These are phyloP conservation scores for Kodamaea jinghongensis DNA, from an alignment of 805 yeast genomes.

Conservation along the genomic window DNA sequence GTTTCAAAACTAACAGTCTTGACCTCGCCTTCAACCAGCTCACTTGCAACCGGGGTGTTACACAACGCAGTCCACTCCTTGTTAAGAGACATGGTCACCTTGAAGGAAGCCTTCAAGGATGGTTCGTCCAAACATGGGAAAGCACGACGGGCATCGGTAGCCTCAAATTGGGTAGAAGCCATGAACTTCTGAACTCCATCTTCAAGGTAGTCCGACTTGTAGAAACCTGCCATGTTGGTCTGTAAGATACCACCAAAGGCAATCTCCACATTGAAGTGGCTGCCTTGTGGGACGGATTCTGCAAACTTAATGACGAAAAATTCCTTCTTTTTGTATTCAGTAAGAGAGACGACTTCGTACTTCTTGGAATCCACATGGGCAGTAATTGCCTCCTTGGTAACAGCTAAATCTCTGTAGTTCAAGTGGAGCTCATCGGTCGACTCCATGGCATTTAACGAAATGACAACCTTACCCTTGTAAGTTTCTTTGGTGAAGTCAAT, in stretches of 20 bases:
- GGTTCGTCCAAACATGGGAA: conserved; percentile 62
- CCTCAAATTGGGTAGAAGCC: conserved; percentile 56
- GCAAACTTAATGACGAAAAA: conserved; percentile 59
- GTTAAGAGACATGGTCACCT: conserved; percentile 38
- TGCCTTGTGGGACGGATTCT: conserved; percentile 20
- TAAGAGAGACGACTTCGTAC: conserved; percentile 21
- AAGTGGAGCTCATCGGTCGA: conserved; percentile 45
- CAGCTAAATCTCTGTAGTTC: conserved; percentile 45
- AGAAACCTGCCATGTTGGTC: conserved; percentile 57
- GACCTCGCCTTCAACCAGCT: conserved; percentile 14
- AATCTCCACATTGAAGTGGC: conserved; percentile 26
- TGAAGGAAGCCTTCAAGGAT: conserved; percentile 52
- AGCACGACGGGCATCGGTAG: conserved; percentile 57
- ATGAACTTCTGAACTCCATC: conserved; percentile 36
- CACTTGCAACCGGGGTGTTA: conserved; percentile 44
- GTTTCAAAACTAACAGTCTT: conserved; percentile 38
- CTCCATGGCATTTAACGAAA: conserved; percentile 45
- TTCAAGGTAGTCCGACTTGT: conserved; percentile 44
- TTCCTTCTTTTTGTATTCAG: conserved; percentile 55
- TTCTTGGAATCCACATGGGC: conserved; percentile 26
- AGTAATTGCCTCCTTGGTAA: conserved; percentile 18
- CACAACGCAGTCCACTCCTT: conserved; percentile 40
- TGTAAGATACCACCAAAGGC: conserved; percentile 45
- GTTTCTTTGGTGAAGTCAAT: conserved; percentile 51
- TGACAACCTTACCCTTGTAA: conserved; percentile 47